A percentile compares a stretch with the other conserved stretches of the same genome.
phyloP scores from a whole-genome alignment of 2,329 filamentous ascomycete species.

The Stenocarpella maydis region DNA sequence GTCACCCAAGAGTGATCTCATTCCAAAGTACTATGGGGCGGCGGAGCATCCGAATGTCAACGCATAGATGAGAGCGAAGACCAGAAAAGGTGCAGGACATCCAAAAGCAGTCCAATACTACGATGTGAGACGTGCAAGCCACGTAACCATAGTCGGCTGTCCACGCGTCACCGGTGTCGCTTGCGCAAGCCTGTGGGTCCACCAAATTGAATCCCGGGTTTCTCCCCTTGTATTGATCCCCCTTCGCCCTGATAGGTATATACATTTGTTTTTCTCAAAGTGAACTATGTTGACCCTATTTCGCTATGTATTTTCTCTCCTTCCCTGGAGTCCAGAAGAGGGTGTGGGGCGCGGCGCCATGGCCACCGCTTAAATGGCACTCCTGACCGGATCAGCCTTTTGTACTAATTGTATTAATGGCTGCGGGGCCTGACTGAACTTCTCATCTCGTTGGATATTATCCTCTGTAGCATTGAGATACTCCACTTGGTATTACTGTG shows the following conservation, averaged over 20 bases:
- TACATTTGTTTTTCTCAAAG: no score
- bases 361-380: neutral
- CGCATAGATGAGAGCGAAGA: neutral
- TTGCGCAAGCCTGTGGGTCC: constrained; percentile 26
- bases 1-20: neutral
- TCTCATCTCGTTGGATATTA: neutral
- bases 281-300: no score
- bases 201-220: neutral
- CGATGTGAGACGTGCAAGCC: neutral
- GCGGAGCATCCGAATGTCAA: neutral
- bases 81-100: neutral
- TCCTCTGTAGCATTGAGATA: neutral
- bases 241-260: no score
- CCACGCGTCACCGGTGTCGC: neutral
- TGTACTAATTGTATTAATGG: neutral
- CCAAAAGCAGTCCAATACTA: neutral
- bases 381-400: neutral
- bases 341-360: no score
- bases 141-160: neutral
- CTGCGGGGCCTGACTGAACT: neutral
- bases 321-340: no score
- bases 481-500: neutral
- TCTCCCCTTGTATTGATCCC: no score
- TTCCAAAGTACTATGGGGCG: constrained; percentile 8
- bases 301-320: no score